phyloP scores from a whole-genome alignment of 306 rosid species.

The Comarum palustre region DNA sequence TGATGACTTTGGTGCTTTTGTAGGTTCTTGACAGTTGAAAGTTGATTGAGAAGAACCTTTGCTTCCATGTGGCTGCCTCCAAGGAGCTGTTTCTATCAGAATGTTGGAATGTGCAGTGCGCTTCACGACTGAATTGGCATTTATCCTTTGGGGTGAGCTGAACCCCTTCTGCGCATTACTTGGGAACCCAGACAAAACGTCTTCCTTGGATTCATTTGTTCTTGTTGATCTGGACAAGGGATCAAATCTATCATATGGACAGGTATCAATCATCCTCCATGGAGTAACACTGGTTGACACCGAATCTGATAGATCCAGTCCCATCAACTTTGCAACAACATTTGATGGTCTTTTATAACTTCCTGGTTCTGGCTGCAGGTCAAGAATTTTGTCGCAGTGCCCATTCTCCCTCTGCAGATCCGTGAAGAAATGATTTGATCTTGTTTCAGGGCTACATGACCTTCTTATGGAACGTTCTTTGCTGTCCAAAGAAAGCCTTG shows the following conservation, averaged over 20 bases:
- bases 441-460: constrained; percentile 43
- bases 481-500: constrained; percentile 91
- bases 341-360: constrained; percentile 50
- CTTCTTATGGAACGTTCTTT: constrained; percentile 44
- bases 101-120: constrained; percentile 33
- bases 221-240: constrained; percentile 31
- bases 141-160: constrained; percentile 34
- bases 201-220: constrained; percentile 40
- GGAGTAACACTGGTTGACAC: constrained; percentile 35
- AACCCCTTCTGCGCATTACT: constrained; percentile 30
- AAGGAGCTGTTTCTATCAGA: constrained; percentile 44
- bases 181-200: constrained; percentile 34
- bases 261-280: constrained; percentile 20
- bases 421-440: constrained; percentile 36
- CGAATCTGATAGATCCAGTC: constrained; percentile 60
- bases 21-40: constrained; percentile 34
- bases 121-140: constrained; percentile 38
- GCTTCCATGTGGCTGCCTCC: constrained; percentile 46
- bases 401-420: constrained; percentile 39
- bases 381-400: constrained; percentile 21
- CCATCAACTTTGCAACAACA: constrained; percentile 85
- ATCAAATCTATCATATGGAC: constrained; percentile 31
- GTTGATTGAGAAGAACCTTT: constrained; percentile 35
- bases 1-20: constrained; percentile 41
- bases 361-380: constrained; percentile 52